phyloP scores from a whole-genome alignment of 2,329 filamentous ascomycete species.

The Talaromyces albobiverticillius region DNA sequence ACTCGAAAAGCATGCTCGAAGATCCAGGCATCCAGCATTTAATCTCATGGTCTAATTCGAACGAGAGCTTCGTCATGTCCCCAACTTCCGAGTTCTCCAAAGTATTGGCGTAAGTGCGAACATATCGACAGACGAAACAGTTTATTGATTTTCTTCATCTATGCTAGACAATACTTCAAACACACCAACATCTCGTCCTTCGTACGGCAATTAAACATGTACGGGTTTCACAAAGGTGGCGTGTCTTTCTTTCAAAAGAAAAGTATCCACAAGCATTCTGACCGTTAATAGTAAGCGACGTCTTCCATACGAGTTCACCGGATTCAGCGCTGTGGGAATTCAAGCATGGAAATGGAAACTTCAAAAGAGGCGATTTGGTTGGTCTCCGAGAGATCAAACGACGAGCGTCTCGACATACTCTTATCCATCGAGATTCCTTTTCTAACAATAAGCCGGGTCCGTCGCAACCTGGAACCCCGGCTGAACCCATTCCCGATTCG shows the following conservation, averaged over 20 bases:
- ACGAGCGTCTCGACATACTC: slow-evolving; percentile 83
- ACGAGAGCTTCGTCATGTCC: slow-evolving; percentile 98
- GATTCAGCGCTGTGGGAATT: slow-evolving; percentile 98
- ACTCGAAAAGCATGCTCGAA: slow-evolving; percentile 77
- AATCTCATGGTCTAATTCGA: slow-evolving; percentile 91
- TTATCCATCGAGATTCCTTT: slow-evolving; percentile 90
- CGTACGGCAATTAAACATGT: slow-evolving; percentile 97
- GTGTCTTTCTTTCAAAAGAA: slow-evolving; percentile 14
- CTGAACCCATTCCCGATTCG: slow-evolving; percentile 76
- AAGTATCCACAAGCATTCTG: background rate
- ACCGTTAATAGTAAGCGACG: slow-evolving; percentile 76
- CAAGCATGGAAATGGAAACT: slow-evolving; percentile 95
- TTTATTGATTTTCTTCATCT: slow-evolving; percentile 5
- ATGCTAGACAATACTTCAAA: slow-evolving; percentile 88
- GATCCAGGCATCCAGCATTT: slow-evolving; percentile 89
- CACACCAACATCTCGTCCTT: slow-evolving; percentile 99
- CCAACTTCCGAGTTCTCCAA: slow-evolving; percentile 97
- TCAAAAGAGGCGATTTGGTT: slow-evolving; percentile 89
- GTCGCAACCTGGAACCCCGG: slow-evolving; percentile 80
- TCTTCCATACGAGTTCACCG: slow-evolving; percentile 91
- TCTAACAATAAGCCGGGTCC: slow-evolving; percentile 70
- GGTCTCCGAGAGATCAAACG: slow-evolving; percentile 94
- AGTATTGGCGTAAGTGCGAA: slow-evolving; percentile 77
- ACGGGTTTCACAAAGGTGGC: slow-evolving; percentile 98
- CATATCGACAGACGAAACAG: background rate